Percentiles rank a stretch among this genome's conserved stretches.
Evolutionary conservation across 2,329 filamentous ascomycete species (phyloP).

Genomic region (Lachnellula hyalina): DNA sequence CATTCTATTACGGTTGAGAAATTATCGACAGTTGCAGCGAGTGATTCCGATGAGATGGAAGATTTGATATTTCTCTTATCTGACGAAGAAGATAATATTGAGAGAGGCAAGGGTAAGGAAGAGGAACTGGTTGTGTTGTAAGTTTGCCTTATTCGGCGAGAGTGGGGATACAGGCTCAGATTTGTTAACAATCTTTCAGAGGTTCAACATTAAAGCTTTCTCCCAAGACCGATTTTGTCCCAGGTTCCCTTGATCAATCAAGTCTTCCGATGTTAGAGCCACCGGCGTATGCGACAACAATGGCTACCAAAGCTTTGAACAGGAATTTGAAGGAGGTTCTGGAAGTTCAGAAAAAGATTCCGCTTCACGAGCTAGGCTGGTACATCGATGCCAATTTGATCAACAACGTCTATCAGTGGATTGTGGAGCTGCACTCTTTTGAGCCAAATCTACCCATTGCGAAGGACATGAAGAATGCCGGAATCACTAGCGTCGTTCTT

Average conservation of each 20-base stretch:
- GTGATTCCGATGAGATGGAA: constrained; percentile 27
- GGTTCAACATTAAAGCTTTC: neutral
- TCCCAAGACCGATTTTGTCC: constrained; percentile 54
- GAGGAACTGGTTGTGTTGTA: constrained; percentile 10
- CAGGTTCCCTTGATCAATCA: constrained; percentile 58
- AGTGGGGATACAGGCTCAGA: neutral
- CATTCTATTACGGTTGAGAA: constrained; percentile 3
- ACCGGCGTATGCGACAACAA: constrained; percentile 58
- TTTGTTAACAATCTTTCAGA: neutral
- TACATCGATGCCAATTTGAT: constrained; percentile 60
- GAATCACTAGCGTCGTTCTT: constrained; percentile 64
- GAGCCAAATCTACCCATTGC: constrained; percentile 63
- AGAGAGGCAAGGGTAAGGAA: constrained; percentile 8
- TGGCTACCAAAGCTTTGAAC: constrained; percentile 58
- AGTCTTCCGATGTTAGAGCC: constrained; percentile 59
- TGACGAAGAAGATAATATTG: constrained; percentile 26
- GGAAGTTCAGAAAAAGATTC: constrained; percentile 55
- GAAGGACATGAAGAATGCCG: constrained; percentile 62
- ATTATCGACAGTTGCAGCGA: constrained; percentile 1
- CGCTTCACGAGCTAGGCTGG: constrained; percentile 70
- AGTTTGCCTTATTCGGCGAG: neutral
- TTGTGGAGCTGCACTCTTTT: constrained; percentile 83
- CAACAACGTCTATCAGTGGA: constrained; percentile 76
- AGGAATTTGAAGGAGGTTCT: constrained; percentile 60
- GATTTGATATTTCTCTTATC: constrained; percentile 37